Evolutionary conservation across 768 basidiomycete species (phyloP).

Genomic region (Neoboletus magnificus): DNA sequence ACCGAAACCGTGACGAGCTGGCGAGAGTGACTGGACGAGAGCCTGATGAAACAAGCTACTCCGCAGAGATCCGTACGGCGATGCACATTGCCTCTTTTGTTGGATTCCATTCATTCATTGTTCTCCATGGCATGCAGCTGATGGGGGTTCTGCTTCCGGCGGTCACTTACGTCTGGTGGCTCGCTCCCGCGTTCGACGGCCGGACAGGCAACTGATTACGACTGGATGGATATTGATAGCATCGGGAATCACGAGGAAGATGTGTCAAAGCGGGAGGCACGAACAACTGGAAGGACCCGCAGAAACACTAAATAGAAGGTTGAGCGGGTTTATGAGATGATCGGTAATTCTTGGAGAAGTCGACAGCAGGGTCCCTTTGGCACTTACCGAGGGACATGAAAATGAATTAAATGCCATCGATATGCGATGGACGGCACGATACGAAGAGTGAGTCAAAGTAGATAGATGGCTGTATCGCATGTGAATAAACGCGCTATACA

Average conservation of each 20-base stretch:
- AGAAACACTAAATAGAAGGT: constrained; percentile 27
- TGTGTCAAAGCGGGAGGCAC: constrained; percentile 18
- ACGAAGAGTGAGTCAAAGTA: constrained; percentile 4
- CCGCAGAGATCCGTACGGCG: constrained; percentile 15
- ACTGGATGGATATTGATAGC: constrained; percentile 19
- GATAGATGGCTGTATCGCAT: not conserved
- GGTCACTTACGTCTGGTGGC: constrained; percentile 31
- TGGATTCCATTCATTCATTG: constrained; percentile 25
- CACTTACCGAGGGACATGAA: constrained; percentile 14
- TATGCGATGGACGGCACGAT: constrained; percentile 18
- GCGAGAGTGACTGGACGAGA: constrained; percentile 10
- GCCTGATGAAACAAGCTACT: constrained; percentile 13
- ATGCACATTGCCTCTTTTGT: constrained; percentile 11
- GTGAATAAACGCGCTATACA: constrained; percentile 6
- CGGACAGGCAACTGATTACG: constrained; percentile 12
- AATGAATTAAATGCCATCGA: constrained; percentile 28
- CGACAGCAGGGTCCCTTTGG: constrained; percentile 8
- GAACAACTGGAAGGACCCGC: constrained; percentile 16
- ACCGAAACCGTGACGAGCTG: constrained; percentile 2
- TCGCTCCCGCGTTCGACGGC: constrained; percentile 32
- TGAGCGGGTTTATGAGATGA: constrained; percentile 25
- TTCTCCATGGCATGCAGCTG: constrained; percentile 17
- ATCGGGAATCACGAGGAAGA: constrained; percentile 18
- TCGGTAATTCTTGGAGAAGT: constrained; percentile 15
- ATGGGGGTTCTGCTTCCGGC: constrained; percentile 24